Percentiles rank a stretch among this genome's conserved stretches.
These are phyloP conservation scores for Coniochaeta sp. DNA, from an alignment of 2,329 filamentous ascomycete species.

Conservation along the genomic window DNA sequence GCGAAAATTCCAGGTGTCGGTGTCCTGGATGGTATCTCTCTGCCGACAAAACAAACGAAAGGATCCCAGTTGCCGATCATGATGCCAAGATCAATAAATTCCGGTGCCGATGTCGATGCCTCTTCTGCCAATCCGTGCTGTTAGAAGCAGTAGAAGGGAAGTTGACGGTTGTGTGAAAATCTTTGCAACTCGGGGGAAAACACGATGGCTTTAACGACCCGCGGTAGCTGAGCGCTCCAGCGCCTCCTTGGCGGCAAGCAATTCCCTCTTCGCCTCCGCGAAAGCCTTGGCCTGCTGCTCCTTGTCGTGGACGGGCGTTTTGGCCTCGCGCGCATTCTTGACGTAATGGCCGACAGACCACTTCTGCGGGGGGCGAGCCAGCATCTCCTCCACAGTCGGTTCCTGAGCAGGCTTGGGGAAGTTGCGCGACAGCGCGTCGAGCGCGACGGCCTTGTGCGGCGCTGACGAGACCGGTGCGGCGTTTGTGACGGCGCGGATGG, in stretches of 20 bases:
- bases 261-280: conserved; percentile 37
- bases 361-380: conserved; percentile 30
- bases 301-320: conserved; percentile 18
- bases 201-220: neutral
- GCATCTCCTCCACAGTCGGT: conserved; percentile 32
- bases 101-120: neutral
- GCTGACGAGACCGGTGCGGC: conserved; percentile 5
- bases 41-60: neutral
- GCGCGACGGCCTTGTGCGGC: conserved; percentile 6
- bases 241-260: conserved; percentile 29
- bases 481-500: neutral
- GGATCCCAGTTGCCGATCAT: neutral
- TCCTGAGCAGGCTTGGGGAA: conserved; percentile 33
- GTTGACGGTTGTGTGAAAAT: neutral
- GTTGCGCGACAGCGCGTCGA: conserved; percentile 26
- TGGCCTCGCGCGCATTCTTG: conserved; percentile 19
- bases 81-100: neutral
- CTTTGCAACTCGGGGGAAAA: neutral
- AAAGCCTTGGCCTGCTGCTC: conserved; percentile 30
- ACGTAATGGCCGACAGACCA: conserved; percentile 30
- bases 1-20: neutral
- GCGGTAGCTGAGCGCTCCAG: conserved; percentile 2
- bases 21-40: conserved; percentile 1
- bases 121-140: neutral
- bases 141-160: neutral